phyloP scores from a whole-genome alignment of 139 green algal genomes.

The Chlorella vulgaris region DNA sequence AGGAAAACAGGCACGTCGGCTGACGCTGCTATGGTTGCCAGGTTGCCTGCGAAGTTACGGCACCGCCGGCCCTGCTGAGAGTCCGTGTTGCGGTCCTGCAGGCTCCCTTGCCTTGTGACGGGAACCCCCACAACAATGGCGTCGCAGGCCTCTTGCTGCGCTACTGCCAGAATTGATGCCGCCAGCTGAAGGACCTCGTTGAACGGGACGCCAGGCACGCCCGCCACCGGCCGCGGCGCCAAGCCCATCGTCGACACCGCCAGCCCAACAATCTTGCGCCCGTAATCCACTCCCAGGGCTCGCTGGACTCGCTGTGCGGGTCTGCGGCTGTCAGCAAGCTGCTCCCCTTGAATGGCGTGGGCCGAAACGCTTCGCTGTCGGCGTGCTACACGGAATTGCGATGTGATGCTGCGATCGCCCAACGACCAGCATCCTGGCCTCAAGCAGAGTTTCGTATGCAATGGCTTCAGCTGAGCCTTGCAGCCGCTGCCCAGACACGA shows the following conservation, averaged over 20 bases:
- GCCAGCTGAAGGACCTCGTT: constrained; percentile 21
- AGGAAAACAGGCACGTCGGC: constrained; percentile 24
- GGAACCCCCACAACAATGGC: constrained; percentile 44
- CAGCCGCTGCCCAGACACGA: too few relatives aligned
- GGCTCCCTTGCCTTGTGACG: constrained; percentile 25
- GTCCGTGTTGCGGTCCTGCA: constrained; percentile 25
- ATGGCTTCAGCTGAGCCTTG: too few relatives aligned
- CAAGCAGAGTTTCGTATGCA: too few relatives aligned
- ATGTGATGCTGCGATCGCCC: too few relatives aligned
- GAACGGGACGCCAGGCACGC: constrained; percentile 12
- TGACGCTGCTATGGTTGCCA: constrained; percentile 10
- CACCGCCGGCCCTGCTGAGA: constrained; percentile 51
- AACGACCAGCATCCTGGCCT: too few relatives aligned
- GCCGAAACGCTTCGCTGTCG: background rate
- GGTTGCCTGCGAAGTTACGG: constrained; percentile 39
- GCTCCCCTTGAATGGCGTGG: background rate
- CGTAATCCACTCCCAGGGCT: constrained; percentile 48
- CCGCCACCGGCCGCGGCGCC: constrained; percentile 31
- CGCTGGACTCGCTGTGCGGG: constrained; percentile 6
- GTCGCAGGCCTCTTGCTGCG: constrained; percentile 23
- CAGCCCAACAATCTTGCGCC: constrained; percentile 33
- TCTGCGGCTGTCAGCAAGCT: background rate
- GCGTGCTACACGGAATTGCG: too few relatives aligned
- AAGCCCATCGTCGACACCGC: constrained; percentile 47
- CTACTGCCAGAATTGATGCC: constrained; percentile 20